A percentile compares a stretch with the other conserved stretches of the same genome.
These are phyloP conservation scores for Fusarium sp. DNA, from an alignment of 2,329 filamentous ascomycete species.

Conservation along the genomic window DNA sequence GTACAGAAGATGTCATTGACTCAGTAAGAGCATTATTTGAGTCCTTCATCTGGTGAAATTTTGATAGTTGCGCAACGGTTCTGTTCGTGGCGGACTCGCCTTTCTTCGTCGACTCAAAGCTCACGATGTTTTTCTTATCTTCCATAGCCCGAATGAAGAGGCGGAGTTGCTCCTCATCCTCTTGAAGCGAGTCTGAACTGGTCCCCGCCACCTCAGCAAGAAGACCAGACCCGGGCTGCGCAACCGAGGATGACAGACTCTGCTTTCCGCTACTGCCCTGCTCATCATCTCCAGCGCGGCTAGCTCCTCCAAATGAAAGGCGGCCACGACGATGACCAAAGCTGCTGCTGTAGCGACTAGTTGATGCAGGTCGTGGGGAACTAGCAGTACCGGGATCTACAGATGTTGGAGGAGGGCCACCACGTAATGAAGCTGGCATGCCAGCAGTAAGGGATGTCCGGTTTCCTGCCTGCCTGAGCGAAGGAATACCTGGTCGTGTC, in stretches of 20 bases:
- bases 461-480: slow-evolving; percentile 70
- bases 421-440: slow-evolving; percentile 79
- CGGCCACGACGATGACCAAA: slow-evolving; percentile 88
- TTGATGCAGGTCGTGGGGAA: slow-evolving; percentile 82
- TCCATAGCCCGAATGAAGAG: slow-evolving; percentile 93
- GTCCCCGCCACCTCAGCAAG: slow-evolving; percentile 77
- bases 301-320: slow-evolving; percentile 80
- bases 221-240: slow-evolving; percentile 82
- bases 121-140: slow-evolving; percentile 85
- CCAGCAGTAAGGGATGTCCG: slow-evolving; percentile 80
- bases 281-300: slow-evolving; percentile 76
- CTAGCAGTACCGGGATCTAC: slow-evolving; percentile 76
- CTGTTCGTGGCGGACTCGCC: slow-evolving; percentile 78
- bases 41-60: slow-evolving; percentile 90
- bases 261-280: slow-evolving; percentile 85
- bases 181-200: slow-evolving; percentile 74
- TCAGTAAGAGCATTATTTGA: slow-evolving; percentile 91
- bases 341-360: slow-evolving; percentile 92
- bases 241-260: slow-evolving; percentile 77
- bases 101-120: slow-evolving; percentile 77
- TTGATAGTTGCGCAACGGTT: slow-evolving; percentile 83
- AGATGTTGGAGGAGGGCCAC: slow-evolving; percentile 67
- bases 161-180: slow-evolving; percentile 92
- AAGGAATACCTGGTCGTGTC: slow-evolving; percentile 61
- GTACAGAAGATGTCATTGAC: slow-evolving; percentile 90